Conservation (phyloP, 768 basidiomycete genomes). For the Termitomyces sp. region DNA sequence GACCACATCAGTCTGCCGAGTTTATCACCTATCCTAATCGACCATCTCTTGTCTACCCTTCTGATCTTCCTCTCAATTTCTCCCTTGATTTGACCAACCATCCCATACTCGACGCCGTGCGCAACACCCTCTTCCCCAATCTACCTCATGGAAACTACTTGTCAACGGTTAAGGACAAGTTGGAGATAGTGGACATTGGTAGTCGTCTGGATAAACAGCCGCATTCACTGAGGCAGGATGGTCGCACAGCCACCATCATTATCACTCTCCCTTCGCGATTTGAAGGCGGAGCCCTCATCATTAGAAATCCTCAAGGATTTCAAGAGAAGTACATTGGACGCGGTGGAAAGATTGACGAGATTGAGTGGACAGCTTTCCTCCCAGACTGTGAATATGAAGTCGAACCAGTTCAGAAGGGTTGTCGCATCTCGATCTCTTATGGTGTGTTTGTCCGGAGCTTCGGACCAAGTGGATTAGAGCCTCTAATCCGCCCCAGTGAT, state of each 20-base stretch:
- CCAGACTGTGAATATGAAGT: constrained; percentile 73
- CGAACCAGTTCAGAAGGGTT: constrained; percentile 66
- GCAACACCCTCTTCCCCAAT: constrained; percentile 64
- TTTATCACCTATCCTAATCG: constrained; percentile 47
- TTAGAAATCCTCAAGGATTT: constrained; percentile 48
- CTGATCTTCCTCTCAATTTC: constrained; percentile 64
- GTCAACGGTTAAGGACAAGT: constrained; percentile 57
- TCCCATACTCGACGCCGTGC: constrained; percentile 75
- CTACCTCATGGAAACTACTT: constrained; percentile 67
- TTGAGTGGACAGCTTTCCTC: constrained; percentile 77
- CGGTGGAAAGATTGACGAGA: constrained; percentile 55
- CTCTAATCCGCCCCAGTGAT: constrained; percentile 69
- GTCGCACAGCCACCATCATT: constrained; percentile 65
- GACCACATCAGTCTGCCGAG: constrained; percentile 53
- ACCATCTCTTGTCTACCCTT: constrained; percentile 69
- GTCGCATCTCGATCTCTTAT: constrained; percentile 64
- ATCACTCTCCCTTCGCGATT: constrained; percentile 72
- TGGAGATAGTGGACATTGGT: constrained; percentile 63
- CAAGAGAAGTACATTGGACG: constrained; percentile 61
- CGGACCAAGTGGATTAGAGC: constrained; percentile 52
- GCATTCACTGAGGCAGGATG: constrained; percentile 51
- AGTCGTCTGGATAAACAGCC: constrained; percentile 53
- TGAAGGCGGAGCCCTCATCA: constrained; percentile 59
- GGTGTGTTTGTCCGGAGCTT: constrained; percentile 66
- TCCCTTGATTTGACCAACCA: constrained; percentile 79